Evolutionary conservation across 306 rosid species (phyloP).

Genomic region (Fagus sylvatica): DNA sequence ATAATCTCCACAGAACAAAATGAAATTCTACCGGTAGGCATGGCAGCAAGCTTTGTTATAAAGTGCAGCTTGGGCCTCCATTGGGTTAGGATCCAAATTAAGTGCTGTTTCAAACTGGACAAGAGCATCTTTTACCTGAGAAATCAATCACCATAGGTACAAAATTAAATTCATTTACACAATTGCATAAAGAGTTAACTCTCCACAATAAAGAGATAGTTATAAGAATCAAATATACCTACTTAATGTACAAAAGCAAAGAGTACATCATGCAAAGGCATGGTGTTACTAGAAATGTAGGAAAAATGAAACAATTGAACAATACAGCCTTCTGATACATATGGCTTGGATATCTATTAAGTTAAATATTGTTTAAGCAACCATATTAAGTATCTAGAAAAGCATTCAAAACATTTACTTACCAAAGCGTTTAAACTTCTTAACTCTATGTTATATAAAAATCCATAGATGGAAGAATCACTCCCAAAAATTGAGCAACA

Average conservation of each 20-base stretch:
- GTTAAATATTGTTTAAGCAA: neutral
- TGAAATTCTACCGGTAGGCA: conserved; percentile 66
- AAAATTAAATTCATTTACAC: conserved; percentile 6
- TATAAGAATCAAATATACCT: neutral
- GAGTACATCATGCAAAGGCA: neutral
- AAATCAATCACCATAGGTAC: conserved; percentile 16
- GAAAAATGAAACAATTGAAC: neutral
- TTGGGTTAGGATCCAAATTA: conserved; percentile 71
- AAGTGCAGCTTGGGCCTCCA: conserved; percentile 91
- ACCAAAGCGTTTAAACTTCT: neutral
- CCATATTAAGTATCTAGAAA: neutral
- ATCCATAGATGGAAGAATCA: neutral
- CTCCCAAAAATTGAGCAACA: neutral
- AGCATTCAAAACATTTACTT: neutral
- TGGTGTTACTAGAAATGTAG: neutral
- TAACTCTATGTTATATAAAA: neutral
- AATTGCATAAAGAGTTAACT: neutral
- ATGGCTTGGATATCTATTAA: neutral
- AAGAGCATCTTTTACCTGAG: conserved; percentile 96
- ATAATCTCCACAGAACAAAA: neutral
- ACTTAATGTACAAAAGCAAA: neutral
- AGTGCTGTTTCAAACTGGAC: conserved; percentile 85
- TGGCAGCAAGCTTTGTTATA: conserved; percentile 98
- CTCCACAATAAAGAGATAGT: neutral
- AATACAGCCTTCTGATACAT: neutral